Evolutionary conservation across 495 filamentous ascomycete genomes (phyloP).

Genomic region (Rhypophila decipiens): DNA sequence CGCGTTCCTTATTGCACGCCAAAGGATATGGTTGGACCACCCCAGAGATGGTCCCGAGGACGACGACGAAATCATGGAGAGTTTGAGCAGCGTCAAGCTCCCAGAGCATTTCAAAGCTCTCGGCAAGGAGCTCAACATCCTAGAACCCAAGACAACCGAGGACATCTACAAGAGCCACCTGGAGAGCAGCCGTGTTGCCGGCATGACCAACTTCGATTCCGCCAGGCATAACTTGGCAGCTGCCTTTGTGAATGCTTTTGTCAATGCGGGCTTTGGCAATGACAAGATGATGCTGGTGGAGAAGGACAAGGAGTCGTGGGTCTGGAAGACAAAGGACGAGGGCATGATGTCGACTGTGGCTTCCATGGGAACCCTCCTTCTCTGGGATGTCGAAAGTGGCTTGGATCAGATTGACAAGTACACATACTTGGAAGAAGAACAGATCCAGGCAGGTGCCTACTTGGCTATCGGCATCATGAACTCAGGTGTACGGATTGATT

Average conservation of each 20-base stretch:
- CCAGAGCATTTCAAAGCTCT: conserved; percentile 89
- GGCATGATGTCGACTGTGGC: conserved; percentile 95
- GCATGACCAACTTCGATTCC: conserved; percentile 89
- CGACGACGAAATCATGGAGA: conserved; percentile 72
- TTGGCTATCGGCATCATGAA: conserved; percentile 91
- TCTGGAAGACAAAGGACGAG: conserved; percentile 98
- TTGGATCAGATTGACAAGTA: conserved; percentile 90
- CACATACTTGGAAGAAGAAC: conserved; percentile 74
- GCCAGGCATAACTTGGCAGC: conserved; percentile 93
- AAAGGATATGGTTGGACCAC: conserved; percentile 78
- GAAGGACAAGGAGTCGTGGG: conserved; percentile 80
- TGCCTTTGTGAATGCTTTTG: conserved; percentile 93
- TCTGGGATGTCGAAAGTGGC: conserved; percentile 86
- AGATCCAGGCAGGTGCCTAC: conserved; percentile 82
- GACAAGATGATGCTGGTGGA: conserved; percentile 96
- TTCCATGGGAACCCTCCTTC: conserved; percentile 79
- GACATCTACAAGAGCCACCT: conserved; percentile 99
- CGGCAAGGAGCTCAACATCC: conserved; percentile 91
- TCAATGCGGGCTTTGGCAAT: conserved; percentile 89
- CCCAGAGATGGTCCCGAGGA: conserved; percentile 36
- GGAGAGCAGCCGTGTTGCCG: conserved; percentile 85
- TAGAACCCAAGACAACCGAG: conserved; percentile 94
- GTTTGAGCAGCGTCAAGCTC: conserved; percentile 78
- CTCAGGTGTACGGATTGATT: conserved; percentile 78
- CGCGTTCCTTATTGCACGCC: conserved; percentile 85